Conservation (phyloP, 2,329 filamentous ascomycete genomes). For the Pseudogymnoascus sp. region DNA sequence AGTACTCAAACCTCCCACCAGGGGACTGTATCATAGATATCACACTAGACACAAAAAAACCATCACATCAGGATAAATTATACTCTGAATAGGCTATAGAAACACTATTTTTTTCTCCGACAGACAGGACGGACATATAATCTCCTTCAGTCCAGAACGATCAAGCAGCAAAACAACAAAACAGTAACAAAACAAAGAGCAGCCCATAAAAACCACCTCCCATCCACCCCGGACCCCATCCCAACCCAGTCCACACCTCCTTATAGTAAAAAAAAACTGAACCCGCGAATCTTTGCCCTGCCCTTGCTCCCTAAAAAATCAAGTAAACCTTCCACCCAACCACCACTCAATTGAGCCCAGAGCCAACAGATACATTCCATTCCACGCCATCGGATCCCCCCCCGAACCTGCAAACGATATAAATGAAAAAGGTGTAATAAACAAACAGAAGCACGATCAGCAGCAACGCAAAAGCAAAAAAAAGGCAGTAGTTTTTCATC, state of each 20-base stretch:
- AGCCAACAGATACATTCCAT: background rate
- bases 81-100: background rate
- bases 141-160: background rate
- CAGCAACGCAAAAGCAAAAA: background rate
- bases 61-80: background rate
- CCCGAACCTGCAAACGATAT: background rate
- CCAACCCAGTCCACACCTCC: background rate
- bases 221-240: background rate
- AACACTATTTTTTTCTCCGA: background rate
- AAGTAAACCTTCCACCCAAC: background rate
- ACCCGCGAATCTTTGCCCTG: background rate
- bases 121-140: background rate
- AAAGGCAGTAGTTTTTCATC: background rate
- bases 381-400: background rate
- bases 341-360: background rate
- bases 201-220: background rate
- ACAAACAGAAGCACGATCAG: background rate
- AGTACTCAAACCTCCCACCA: background rate
- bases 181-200: background rate
- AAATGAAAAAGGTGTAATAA: background rate
- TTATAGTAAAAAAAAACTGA: background rate
- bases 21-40: background rate
- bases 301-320: background rate
- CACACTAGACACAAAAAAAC: background rate
- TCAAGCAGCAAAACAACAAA: background rate